phyloP scores from a whole-genome alignment of 2,329 filamentous ascomycete genomes.

The Hypoxylon sp. region DNA sequence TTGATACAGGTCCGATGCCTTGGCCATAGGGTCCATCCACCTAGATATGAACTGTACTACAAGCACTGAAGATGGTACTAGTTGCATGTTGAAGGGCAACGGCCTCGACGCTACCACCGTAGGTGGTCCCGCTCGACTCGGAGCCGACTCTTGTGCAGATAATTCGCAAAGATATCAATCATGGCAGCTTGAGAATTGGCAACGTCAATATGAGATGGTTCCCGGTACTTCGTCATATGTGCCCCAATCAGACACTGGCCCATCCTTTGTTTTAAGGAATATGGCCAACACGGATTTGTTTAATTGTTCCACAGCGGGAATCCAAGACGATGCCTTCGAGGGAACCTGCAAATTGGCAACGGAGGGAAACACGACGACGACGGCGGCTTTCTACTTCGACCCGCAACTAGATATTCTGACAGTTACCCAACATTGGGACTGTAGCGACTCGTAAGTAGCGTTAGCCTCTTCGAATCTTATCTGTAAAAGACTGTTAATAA shows the following conservation, averaged over 20 bases:
- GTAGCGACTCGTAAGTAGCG: slow-evolving; percentile 50
- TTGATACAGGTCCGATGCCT: slow-evolving; percentile 46
- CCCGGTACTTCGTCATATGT: slow-evolving; percentile 46
- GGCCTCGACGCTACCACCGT: slow-evolving; percentile 46
- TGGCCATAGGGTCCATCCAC: slow-evolving; percentile 52
- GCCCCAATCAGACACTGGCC: slow-evolving; percentile 50
- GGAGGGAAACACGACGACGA: slow-evolving; percentile 31
- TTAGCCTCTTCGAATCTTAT: neutral
- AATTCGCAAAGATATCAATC: slow-evolving; percentile 52
- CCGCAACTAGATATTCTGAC: slow-evolving; percentile 50
- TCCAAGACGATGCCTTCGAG: slow-evolving; percentile 45
- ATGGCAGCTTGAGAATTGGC: slow-evolving; percentile 55
- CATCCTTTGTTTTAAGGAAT: slow-evolving; percentile 53
- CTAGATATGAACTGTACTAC: slow-evolving; percentile 53
- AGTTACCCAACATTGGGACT: slow-evolving; percentile 52
- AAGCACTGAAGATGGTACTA: slow-evolving; percentile 40
- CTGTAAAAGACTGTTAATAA: slow-evolving; percentile 10
- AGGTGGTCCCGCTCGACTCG: slow-evolving; percentile 30
- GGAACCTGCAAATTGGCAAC: slow-evolving; percentile 48
- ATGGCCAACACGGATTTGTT: slow-evolving; percentile 50
- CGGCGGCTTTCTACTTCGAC: slow-evolving; percentile 52
- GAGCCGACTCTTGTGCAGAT: slow-evolving; percentile 46
- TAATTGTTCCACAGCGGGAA: slow-evolving; percentile 46
- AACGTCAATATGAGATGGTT: slow-evolving; percentile 48
- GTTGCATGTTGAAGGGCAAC: slow-evolving; percentile 46